Percentiles rank a stretch among this genome's conserved stretches.
Evolutionary conservation across 2,329 filamentous ascomycete genomes (phyloP).

Genomic region (Verticillium nubilum): DNA sequence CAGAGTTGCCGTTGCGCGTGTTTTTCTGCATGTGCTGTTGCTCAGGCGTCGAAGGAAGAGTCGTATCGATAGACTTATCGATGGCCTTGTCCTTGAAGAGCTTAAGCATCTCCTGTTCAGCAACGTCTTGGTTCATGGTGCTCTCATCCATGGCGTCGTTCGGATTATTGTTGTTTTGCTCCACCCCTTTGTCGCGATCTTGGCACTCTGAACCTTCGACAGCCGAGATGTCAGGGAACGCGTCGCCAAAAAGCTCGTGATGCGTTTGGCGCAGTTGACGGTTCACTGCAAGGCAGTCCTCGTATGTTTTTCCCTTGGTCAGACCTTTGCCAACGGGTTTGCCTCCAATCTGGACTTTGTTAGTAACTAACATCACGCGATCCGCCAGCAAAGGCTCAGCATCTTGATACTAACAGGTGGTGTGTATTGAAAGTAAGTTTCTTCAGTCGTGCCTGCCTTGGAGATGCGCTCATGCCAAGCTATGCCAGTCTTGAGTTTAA

Average conservation of each 20-base stretch:
- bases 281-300: slow-evolving; percentile 4
- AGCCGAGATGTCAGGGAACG: background rate
- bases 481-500: slow-evolving; percentile 50
- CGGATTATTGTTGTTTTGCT: background rate
- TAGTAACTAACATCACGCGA: background rate
- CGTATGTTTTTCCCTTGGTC: background rate
- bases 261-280: slow-evolving; percentile 1
- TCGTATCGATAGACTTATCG: background rate
- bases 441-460: slow-evolving; percentile 22
- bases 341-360: slow-evolving; percentile 4
- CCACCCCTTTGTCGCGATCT: background rate
- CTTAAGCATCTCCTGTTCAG: background rate
- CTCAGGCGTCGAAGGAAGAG: background rate
- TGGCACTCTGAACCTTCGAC: background rate
- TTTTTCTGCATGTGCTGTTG: background rate
- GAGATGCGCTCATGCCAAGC: slow-evolving; percentile 52
- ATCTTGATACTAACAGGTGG: slow-evolving; percentile 35
- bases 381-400: background rate
- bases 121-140: background rate
- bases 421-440: slow-evolving; percentile 35
- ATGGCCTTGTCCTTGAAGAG: background rate
- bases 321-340: slow-evolving; percentile 8
- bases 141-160: background rate
- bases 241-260: slow-evolving; percentile 9
- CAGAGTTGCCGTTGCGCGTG: too few relatives aligned